Percentiles rank a stretch among this genome's conserved stretches.
These are phyloP conservation scores for Linum usitatissimum DNA, from an alignment of 345 rosid species.

Conservation along the genomic window DNA sequence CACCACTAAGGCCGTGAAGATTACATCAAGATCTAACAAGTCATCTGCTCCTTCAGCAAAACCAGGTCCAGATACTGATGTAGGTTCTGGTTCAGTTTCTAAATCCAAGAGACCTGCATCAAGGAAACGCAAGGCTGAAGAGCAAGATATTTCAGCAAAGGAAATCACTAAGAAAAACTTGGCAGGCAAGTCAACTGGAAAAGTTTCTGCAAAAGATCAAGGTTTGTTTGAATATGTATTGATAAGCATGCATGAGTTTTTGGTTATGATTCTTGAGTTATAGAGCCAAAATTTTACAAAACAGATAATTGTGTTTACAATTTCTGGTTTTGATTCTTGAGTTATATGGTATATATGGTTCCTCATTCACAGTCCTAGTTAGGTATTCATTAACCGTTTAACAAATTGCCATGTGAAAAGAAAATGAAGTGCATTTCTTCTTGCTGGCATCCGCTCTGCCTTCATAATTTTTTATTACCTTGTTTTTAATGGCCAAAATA, in stretches of 20 bases:
- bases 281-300: too few relatives aligned
- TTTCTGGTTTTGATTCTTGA: background rate
- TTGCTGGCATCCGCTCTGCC: background rate
- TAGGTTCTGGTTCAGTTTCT: slow-evolving; percentile 21
- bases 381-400: too few relatives aligned
- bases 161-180: slow-evolving; percentile 45
- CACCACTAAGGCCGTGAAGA: slow-evolving; percentile 35
- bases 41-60: slow-evolving; percentile 39
- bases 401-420: background rate
- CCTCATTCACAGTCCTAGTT: too few relatives aligned
- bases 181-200: slow-evolving; percentile 33
- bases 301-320: background rate
- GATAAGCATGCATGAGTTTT: background rate
- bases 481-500: slow-evolving; percentile 9
- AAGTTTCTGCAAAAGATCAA: slow-evolving; percentile 52
- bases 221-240: slow-evolving; percentile 10
- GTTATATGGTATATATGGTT: too few relatives aligned
- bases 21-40: slow-evolving; percentile 36
- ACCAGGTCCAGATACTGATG: slow-evolving; percentile 26
- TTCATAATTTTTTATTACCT: background rate
- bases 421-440: background rate
- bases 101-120: slow-evolving; percentile 35
- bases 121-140: slow-evolving; percentile 41
- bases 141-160: slow-evolving; percentile 30
- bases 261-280: background rate